Base-by-base conservation (phyloP, 2,329 filamentous ascomycete species). In the Hypoxylon sp. region DNA sequence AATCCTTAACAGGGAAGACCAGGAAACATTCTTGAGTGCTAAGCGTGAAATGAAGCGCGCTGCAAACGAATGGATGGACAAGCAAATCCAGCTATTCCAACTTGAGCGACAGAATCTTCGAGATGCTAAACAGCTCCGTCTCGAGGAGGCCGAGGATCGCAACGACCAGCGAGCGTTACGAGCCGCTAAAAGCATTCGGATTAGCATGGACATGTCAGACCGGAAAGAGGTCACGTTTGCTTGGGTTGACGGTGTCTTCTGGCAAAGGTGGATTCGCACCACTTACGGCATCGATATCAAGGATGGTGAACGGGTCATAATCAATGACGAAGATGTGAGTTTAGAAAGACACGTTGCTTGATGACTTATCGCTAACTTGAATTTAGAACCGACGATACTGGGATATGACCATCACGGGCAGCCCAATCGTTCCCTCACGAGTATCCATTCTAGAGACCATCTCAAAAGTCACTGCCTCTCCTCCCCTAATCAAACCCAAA, bases 41-140 rank as follows among this genome's bases (percentile, higher is more conserved):
- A 92, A 93, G 79, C 90, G 92, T 35, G 97, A 99, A 81, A 90
- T 99, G 82, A 98, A 98, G 87, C 95, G 92, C 72, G 96, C 96
- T 1, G 96, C 96, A 8, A 87, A 94, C 67, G 96, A 98, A 80
- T 99, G 96, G 94, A 97, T 98, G 88, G 95, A 98, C 80, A 96
- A 97, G 82, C 93, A 98, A 81, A 92, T 93, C 17, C 91, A 95
- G 73, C 87, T 94, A 42, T 98, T 97, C 85, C 93, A 97, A 79
- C 88, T 97, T 14, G 95, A 98, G 81, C 87, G 95, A 63, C 94
- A 98, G 82, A 96, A 97, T 80, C 86, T 98, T 53, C 91, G 96
- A 57, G 94, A 98, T 80, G 91, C 94, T 4, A 99, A 99, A 84
- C 94, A 98, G 79, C 85, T 98, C 70, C 90, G 95, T 52, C 96